Base-by-base conservation (phyloP, 768 basidiomycete species). In the Chlorophyllum brunneum region DNA sequence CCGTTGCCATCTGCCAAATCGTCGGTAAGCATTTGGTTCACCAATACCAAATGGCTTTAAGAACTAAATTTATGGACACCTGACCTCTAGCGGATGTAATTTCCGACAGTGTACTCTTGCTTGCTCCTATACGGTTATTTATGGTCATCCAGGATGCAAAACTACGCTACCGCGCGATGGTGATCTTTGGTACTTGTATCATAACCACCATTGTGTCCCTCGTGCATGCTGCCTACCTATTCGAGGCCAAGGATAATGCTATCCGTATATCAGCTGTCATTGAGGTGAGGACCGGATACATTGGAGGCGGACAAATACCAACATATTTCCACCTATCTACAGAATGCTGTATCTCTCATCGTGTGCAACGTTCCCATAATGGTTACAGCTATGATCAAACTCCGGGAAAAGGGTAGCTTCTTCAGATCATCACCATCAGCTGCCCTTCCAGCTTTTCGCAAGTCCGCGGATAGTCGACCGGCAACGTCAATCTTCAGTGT, bases 171-270 rank as follows among this genome's bases (percentile, higher is more conserved):
- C 70, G 71, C 13, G 64, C 77, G 29, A 68, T 76, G 55, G 59
- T 80, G 50, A 78, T 81, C 42, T 81, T 83, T 61, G 80, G 81
- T 7, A 72, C 81, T 9, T 78, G 78, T 47, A 34, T 80, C 51
- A 62, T 75, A 40, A 80, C 78, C 5, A 79, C 73, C 5, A 59
- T 75, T 29, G 71, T 72, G 15, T 73, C 73, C 2, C 57, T 74
- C 11, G 72, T 79, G 3, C 79, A 80, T 43, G 74, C 74, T 0
- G 60, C 66, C 18, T 70, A 71, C 54, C 72, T 82, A 44, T 61
- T 74, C 24, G 59, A 43, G 1, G 55, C 56, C 10, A 63, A 64
- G 16, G 66, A 65, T 5, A 54, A 56, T 8, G 59, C 62, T 42
- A 66, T 69, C 18, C 53, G 73, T 4, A 66, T 75, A 31, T 65